A percentile compares a stretch with the other conserved stretches of the same genome.
Evolutionary conservation across 805 yeast genomes (phyloP).

Genomic region (Metschnikowia lachancei): DNA sequence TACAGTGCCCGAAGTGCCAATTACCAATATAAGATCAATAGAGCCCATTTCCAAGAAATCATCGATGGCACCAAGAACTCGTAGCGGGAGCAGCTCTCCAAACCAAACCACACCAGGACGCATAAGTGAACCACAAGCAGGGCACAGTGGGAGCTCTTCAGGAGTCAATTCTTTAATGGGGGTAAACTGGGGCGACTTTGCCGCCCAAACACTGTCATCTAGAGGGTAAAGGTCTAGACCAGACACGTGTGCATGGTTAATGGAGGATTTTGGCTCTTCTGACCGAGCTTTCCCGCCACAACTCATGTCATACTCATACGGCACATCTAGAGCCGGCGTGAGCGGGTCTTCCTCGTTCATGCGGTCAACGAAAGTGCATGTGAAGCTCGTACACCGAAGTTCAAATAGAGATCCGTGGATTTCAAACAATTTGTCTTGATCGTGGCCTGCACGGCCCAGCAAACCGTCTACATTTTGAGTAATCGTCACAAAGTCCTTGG

Average conservation of each 20-base stretch:
- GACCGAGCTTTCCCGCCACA: conserved; percentile 18
- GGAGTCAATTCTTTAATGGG: conserved; percentile 50
- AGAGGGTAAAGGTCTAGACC: too few species aligned
- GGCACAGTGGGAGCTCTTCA: conserved; percentile 69
- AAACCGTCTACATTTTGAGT: conserved; percentile 86
- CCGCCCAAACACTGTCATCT: too few species aligned
- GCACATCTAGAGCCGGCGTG: conserved; percentile 47
- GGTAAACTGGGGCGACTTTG: conserved; percentile 41
- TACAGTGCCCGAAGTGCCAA: conserved; percentile 81
- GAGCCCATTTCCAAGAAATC: conserved; percentile 53
- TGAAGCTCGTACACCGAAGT: conserved; percentile 70
- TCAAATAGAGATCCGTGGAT: conserved; percentile 79
- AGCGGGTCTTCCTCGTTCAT: conserved; percentile 57
- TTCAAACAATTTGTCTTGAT: conserved; percentile 51
- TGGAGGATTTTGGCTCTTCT: too few species aligned
- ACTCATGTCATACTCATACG: conserved; percentile 17
- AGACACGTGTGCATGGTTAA: too few species aligned
- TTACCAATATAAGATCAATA: conserved; percentile 73
- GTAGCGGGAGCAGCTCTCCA: conserved; percentile 80
- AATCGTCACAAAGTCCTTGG: conserved; percentile 53
- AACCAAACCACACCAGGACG: conserved; percentile 95
- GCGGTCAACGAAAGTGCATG: conserved; percentile 60
- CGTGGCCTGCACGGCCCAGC: conserved; percentile 63
- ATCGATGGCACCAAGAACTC: conserved; percentile 64
- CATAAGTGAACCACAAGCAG: conserved; percentile 59